phyloP scores from a whole-genome alignment of 2,329 filamentous ascomycete species.

The Phialophora expanda region DNA sequence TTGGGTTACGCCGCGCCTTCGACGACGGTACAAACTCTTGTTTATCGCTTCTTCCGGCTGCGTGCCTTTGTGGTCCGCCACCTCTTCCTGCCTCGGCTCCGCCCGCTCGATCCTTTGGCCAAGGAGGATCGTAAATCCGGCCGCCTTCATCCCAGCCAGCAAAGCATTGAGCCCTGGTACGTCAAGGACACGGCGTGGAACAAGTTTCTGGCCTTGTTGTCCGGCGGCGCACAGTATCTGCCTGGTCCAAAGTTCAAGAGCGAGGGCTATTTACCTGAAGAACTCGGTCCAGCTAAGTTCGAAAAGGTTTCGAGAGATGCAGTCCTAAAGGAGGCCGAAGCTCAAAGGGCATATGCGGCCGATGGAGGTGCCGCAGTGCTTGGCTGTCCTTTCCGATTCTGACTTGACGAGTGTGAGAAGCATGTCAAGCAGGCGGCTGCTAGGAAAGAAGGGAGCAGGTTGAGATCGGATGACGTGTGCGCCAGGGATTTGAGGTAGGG shows the following conservation, averaged over 20 bases:
- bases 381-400: not conserved
- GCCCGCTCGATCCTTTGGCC: constrained; percentile 1
- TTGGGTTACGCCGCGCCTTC: constrained; percentile 5
- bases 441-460: not conserved
- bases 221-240: not conserved
- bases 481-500: not conserved
- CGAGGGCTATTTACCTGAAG: not conserved
- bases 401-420: not conserved
- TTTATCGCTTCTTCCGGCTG: constrained; percentile 12
- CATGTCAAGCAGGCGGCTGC: no score
- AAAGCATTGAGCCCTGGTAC: not conserved
- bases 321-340: not conserved
- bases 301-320: not conserved
- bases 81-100: constrained; percentile 12
- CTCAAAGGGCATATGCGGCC: not conserved
- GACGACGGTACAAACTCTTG: constrained; percentile 27
- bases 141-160: not conserved
- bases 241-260: not conserved
- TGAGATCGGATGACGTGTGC: not conserved
- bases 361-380: not conserved
- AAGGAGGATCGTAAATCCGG: not conserved
- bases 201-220: not conserved
- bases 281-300: not conserved
- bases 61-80: constrained; percentile 17
- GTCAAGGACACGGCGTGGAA: not conserved